These are phyloP conservation scores for Yueomyces sp. DNA, from an alignment of 805 yeast genomes.

Conservation along the genomic window DNA sequence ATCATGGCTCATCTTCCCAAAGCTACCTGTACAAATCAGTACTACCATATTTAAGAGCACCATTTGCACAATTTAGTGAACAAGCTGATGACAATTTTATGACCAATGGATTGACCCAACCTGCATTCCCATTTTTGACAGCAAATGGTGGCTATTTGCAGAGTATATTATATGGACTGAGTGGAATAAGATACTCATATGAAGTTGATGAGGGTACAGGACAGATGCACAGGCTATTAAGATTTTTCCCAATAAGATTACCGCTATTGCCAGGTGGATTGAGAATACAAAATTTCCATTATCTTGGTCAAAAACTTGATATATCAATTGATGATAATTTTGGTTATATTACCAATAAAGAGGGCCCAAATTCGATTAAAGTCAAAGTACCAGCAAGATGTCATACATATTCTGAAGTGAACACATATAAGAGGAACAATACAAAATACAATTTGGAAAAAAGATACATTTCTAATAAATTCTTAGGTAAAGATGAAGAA, in stretches of 20 bases:
- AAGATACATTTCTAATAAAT: neutral
- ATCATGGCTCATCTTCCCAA: constrained; percentile 61
- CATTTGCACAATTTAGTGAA: constrained; percentile 75
- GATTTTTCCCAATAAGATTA: constrained; percentile 45
- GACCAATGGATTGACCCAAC: constrained; percentile 67
- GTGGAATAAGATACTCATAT: constrained; percentile 50
- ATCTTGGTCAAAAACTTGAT: constrained; percentile 45
- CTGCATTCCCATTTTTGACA: constrained; percentile 80
- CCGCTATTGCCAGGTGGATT: constrained; percentile 51
- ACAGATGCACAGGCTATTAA: constrained; percentile 37
- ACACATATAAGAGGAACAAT: constrained; percentile 7
- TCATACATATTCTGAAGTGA: constrained; percentile 16
- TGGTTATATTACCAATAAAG: constrained; percentile 37
- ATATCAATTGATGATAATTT: constrained; percentile 33
- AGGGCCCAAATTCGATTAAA: constrained; percentile 27
- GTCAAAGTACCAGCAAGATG: constrained; percentile 42
- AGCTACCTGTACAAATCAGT: constrained; percentile 59
- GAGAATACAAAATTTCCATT: constrained; percentile 44
- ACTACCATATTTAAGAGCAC: constrained; percentile 61
- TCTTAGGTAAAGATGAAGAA: constrained; percentile 1
- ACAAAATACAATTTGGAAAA: neutral
- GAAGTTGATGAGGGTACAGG: constrained; percentile 25
- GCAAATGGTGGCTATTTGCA: constrained; percentile 79
- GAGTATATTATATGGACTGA: constrained; percentile 56
- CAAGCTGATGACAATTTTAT: constrained; percentile 57